A percentile compares a stretch with the other conserved stretches of the same genome.
phyloP scores from a whole-genome alignment of 2,329 filamentous ascomycete species.

The Dendryphion nanum region DNA sequence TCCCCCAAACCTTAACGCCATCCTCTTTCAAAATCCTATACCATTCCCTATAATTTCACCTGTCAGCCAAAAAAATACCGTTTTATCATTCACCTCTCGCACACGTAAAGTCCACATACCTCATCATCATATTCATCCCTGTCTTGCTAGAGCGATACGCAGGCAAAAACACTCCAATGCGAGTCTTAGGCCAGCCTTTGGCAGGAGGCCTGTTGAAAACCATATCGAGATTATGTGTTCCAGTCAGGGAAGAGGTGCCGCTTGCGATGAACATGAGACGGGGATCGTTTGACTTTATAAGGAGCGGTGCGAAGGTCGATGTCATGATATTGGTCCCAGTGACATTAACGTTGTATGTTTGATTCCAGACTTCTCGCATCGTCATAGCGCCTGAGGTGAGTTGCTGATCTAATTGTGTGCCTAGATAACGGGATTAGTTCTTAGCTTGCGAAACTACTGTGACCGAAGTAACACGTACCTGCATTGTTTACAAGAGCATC shows the following conservation, averaged over 20 bases:
- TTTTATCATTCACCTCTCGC: too few relatives aligned
- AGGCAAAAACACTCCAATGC: slow-evolving; percentile 14
- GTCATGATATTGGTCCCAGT: slow-evolving; percentile 37
- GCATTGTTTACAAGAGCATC: slow-evolving; percentile 60
- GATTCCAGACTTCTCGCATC: slow-evolving; percentile 30
- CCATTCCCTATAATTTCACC: slow-evolving; percentile 43
- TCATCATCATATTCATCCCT: slow-evolving; percentile 49
- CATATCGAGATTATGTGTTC: slow-evolving; percentile 19
- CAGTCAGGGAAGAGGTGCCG: slow-evolving; percentile 40
- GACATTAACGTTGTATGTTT: slow-evolving; percentile 36
- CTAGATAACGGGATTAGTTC: too few relatives aligned
- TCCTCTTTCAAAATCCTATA: slow-evolving; percentile 43
- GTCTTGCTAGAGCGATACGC: slow-evolving; percentile 43
- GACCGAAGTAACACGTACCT: too few relatives aligned
- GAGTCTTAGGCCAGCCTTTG: slow-evolving; percentile 48
- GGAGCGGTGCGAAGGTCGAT: slow-evolving; percentile 30
- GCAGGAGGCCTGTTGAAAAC: slow-evolving; percentile 1
- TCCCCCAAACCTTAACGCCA: slow-evolving; percentile 47
- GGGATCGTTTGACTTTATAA: slow-evolving; percentile 32
- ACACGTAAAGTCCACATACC: too few relatives aligned
- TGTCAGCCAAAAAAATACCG: too few relatives aligned
- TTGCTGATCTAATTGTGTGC: slow-evolving; percentile 1
- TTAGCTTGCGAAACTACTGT: too few relatives aligned
- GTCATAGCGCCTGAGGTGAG: not conserved
- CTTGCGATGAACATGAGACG: slow-evolving; percentile 39